Percentiles rank a stretch among this genome's conserved stretches.
Evolutionary conservation across 2,329 filamentous ascomycete species (phyloP).

Genomic region (Nemania sp.): DNA sequence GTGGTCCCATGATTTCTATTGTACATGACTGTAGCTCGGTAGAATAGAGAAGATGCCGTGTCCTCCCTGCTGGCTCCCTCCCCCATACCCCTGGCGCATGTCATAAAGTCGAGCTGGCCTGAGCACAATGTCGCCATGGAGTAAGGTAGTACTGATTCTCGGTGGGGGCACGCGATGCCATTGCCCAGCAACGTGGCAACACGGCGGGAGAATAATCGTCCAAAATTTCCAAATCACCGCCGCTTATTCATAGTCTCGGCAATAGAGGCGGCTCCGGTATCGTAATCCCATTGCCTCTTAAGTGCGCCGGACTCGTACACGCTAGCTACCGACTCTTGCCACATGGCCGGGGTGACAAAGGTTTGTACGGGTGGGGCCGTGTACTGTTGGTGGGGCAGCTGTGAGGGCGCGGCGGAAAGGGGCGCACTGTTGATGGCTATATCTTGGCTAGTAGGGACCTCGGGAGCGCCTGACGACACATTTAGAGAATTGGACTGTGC

Average conservation of each 20-base stretch:
- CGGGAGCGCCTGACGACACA: slow-evolving; percentile 56
- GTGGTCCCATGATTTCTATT: no score
- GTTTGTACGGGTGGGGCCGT: slow-evolving; percentile 55
- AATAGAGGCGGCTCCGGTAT: slow-evolving; percentile 39
- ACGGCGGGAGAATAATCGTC: background rate
- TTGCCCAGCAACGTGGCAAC: background rate
- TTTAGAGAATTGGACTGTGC: slow-evolving; percentile 56
- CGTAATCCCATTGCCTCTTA: slow-evolving; percentile 65
- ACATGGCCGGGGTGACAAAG: slow-evolving; percentile 73
- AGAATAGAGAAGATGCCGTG: no score
- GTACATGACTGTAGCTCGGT: no score
- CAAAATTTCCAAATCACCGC: slow-evolving; percentile 28
- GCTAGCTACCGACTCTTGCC: slow-evolving; percentile 71
- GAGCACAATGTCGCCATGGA: background rate
- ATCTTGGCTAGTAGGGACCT: slow-evolving; percentile 58
- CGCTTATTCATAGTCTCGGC: slow-evolving; percentile 38
- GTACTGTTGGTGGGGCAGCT: slow-evolving; percentile 55
- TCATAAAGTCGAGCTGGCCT: background rate
- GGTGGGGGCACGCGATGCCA: background rate
- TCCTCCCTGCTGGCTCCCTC: no score
- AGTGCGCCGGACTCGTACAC: slow-evolving; percentile 65
- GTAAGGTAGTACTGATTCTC: slow-evolving; percentile 7
- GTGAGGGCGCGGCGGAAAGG: slow-evolving; percentile 50
- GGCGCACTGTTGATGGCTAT: slow-evolving; percentile 52
- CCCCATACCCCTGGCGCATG: background rate